Base-by-base conservation (phyloP, 257 asterid genomes). In the Leptodermis oblonga region DNA sequence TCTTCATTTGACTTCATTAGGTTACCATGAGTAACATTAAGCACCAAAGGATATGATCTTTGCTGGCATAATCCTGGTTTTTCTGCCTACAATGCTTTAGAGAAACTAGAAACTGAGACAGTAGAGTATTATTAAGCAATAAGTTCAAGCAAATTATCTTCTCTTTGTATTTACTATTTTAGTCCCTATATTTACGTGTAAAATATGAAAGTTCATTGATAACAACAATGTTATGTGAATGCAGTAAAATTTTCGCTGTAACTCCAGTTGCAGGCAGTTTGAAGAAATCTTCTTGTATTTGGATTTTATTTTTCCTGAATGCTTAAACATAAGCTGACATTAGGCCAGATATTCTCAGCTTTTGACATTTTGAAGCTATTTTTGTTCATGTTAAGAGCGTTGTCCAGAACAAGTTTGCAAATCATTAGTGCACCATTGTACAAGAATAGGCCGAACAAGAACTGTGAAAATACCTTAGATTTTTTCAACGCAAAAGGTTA, bases 11-110 rank as follows among this genome's bases (percentile, higher is more conserved):
- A 34, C 49, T 56, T 61, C 36, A 22, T 53, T 55, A 25, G 36
- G 31, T 31, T 70, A 37, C 52, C 37, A 63, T 54, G 70, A 37
- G 56, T 60, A 20, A 31, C 52, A 62, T 31, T 54, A 37, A 52
- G 28, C 70, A 73, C 74, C 78, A 34, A 68, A 63, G 69, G 70
- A 26, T 25, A 65, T 58, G 58, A 22, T 45, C 36, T 30, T 67
- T 51, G 51, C 62, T 49, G 39, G 20, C 60, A 9, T 30, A 0
- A 51, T 42, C 31, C 36, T 60, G 61, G 36, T 65, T 53, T 68
- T 9, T 41, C 48, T 73, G 54, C n/a, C n/a, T n/a, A n/a, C n/a
- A n/a, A n/a, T n/a, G 70, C 17, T 23, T 65, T 60, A 37, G 33
- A 26, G 22, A 33, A 26, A 36, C 23, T 23, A 41, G 31, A 56